Evolutionary conservation across 192 early-diverging fungal genomes (phyloP), one percentile per base, ranked within the genome.

Genomic region (Geranomyces michiganensis): DNA sequence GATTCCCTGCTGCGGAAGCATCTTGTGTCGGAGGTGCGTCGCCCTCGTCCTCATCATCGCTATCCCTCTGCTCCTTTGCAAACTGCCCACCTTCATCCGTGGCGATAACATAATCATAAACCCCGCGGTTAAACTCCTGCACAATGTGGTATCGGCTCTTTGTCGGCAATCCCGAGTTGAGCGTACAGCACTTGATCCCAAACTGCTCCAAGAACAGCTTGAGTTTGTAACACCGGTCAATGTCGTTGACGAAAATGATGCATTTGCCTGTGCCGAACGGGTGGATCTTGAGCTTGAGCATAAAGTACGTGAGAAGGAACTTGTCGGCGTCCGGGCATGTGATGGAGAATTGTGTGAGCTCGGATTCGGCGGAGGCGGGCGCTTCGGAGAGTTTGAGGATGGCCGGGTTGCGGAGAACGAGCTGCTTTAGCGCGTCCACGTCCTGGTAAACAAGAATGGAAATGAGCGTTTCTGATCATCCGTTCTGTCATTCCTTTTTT

Each of bases 131-230:
- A 75, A 97, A 97, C 75, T 97, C 97, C 58, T 97, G 92, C 15
- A 99, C 93, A 73, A 97, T 95, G 73, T 97, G 95, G 64, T 91
- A 91, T 68, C 95, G 82, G 63, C 76, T 79, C 72, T 94, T 94
- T 71, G 96, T 74, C 5, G 97, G 97, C 74, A 99, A 76, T 83
- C 95, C 96, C 33, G 93, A 94, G 84, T 99, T 97, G 62, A 99
- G 82, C 10, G 96, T 93, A 33, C 93, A 95, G 26, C 90, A 87
- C 43, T 86, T 90, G 70, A 97, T 92, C 7, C 92, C 92, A 77
- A 99, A 99, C 78, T 97, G 95, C 81, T 99, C 96, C 76, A 99
- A 75, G 73, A 97, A 99, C 66, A 99, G 81, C 68, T 94, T 95
- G 5, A 96, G 72, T 4, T 90, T 84, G 79, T 97, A 99, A 67